Percentiles rank a stretch among this genome's conserved stretches.
Evolutionary conservation across 2,329 filamentous ascomycete genomes (phyloP).

Genomic region (Arthrobotrys pseudoclavata): DNA sequence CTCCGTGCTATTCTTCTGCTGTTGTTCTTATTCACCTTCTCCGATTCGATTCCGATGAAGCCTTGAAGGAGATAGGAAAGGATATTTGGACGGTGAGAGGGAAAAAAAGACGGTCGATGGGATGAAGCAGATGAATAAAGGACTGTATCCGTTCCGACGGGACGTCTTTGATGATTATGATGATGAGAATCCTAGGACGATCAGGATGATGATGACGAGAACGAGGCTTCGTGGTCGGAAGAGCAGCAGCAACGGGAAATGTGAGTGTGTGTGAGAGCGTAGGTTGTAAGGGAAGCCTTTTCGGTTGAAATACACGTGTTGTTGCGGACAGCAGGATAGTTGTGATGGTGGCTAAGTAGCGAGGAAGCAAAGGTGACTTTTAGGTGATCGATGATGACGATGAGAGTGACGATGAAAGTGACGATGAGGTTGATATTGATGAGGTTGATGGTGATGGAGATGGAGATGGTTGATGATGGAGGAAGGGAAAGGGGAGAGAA

Average conservation of each 20-base stretch:
- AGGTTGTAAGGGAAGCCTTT: background rate
- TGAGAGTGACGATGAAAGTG: conserved; percentile 9
- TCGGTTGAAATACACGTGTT: conserved; percentile 1
- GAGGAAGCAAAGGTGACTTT: background rate
- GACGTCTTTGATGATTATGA: background rate
- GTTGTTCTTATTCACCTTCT: background rate
- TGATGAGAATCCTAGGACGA: background rate
- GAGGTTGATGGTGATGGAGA: conserved; percentile 28
- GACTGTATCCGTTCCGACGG: background rate
- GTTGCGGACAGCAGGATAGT: conserved; percentile 24
- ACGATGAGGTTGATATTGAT: conserved; percentile 14
- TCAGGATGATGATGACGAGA: background rate
- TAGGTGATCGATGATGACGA: conserved; percentile 19
- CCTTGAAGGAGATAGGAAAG: background rate
- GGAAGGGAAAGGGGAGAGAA: conserved; percentile 43
- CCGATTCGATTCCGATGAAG: background rate
- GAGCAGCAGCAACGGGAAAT: conserved; percentile 13
- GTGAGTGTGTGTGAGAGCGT: too few relatives aligned
- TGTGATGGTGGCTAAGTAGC: conserved; percentile 1
- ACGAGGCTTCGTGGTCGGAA: conserved; percentile 18
- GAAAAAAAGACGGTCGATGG: conserved; percentile 1
- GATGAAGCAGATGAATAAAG: background rate
- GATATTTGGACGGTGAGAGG: background rate
- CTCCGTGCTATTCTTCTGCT: background rate
- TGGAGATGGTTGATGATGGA: conserved; percentile 37